Evolutionary conservation across 1,284 basidiomycete species (phyloP), one percentile per base, ranked within the genome.

Genomic region (Melampsora larici-populina): DNA sequence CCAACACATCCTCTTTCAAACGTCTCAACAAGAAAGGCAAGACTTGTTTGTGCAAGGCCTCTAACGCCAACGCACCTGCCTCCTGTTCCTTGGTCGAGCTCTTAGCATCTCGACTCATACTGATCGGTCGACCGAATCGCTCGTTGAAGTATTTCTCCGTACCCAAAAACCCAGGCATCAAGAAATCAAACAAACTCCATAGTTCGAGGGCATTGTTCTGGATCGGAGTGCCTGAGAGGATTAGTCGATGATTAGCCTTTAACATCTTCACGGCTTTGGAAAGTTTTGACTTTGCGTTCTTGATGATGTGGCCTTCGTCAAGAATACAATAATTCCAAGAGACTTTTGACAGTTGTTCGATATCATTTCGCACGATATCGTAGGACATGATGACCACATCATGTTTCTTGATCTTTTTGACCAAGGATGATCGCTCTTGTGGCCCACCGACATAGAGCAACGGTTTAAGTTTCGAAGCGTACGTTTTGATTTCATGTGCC

Each of bases 121-220:
- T 86, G 78, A 99, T 99, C 0, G 97, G 97, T 83, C 96, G 97
- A 80, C 93, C 92, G 83, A 97, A 99, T 18, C 92, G 89, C 80
- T 99, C 94, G 81, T 94, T 97, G 87, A 99, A 99, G 5, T 90
- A 90, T n/a, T 90, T 86, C 84, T 99, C 97, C 7, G 90, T 94
- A 31, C 97, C 97, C 66, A 99, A 86, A 86, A 99, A 99, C 1
- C 97, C 97, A 26, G 97, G 97, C 97, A 99, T 99, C 81, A 99
- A 86, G 85, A 98, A 99, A 84, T 99, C 97, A 84, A 99, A 99
- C 77, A 99, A 86, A 85, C 93, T 97, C 97, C 97, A 99, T 2
- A 99, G 86, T 84, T 99, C 97, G 58, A 99, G 86, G 9, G 99
- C 95, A 82, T 99, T 99, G 85, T 99, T 99, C 86, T 99, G 97